Base-by-base conservation (phyloP, 1,284 basidiomycete species). In the Megacollybia platyphylla region DNA sequence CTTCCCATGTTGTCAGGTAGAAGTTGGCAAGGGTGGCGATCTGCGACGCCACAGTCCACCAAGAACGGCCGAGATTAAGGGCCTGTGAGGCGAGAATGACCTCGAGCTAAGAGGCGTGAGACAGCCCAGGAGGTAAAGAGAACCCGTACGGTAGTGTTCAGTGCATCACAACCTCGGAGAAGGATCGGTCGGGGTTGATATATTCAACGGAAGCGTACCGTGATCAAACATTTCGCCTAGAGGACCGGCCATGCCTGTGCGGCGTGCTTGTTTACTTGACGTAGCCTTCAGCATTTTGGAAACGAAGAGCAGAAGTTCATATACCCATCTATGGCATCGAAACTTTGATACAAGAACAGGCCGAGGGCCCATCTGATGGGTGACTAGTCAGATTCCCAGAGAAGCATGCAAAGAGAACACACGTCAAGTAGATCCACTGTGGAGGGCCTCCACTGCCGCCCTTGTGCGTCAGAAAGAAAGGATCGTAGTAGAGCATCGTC, bases 151-250 rank as follows among this genome's bases (percentile, higher is more conserved):
- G 90, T 94, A 1, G 94, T 97, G 59, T 97, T 97, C 50, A 98
- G 68, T 0, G 93, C 92, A 56, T 92, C 88, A 52, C 84, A 89
- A 3, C 85, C 82, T 87, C 39, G 11, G 34, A 2, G 31, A 20
- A 31, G n/a, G 38, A 26, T 37, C 3, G 28, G 11, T 45, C 5
- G 27, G 30, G 38, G 17, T 40, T 11, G 30, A 17, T 31, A 41
- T n/a, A 7, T 36, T 17, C 9, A 20, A 39, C 36, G 38, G 41
- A 10, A 10, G 55, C 71, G 39, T 51, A 71, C 92, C 96, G 61
- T 98, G 94, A 60, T 98, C 94, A 57, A 97, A 97, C 73, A 96
- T 80, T 59, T 97, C 89, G 13, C 94, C 94, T 13, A 97, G 66
- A 2, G 94, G 94, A 3, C 93, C 90, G 15, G 92, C 86, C 87